phyloP scores from a whole-genome alignment of 495 filamentous ascomycete species.

The Aspergillus hancockii region DNA sequence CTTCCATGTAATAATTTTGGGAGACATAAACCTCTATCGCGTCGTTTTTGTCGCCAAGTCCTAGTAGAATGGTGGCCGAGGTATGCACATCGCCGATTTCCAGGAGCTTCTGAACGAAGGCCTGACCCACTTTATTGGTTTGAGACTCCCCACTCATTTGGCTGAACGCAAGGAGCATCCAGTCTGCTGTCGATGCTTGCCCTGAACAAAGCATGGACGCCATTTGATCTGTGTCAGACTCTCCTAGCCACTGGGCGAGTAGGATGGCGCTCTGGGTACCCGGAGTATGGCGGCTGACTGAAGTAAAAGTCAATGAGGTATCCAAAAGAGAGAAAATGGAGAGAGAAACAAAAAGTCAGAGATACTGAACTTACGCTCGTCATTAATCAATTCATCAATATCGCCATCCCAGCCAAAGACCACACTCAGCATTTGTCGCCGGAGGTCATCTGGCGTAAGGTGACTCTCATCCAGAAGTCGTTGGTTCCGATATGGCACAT shows the following conservation, averaged over 20 bases:
- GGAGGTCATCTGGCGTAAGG: slow-evolving; percentile 80
- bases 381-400: slow-evolving; percentile 76
- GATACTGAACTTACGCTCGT: slow-evolving; percentile 62
- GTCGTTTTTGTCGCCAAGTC: slow-evolving; percentile 89
- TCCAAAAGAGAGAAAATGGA: neutral
- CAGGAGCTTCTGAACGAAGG: slow-evolving; percentile 87
- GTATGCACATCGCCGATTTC: slow-evolving; percentile 91
- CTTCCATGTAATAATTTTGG: slow-evolving; percentile 88
- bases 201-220: slow-evolving; percentile 70
- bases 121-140: slow-evolving; percentile 86
- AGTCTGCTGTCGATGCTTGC: slow-evolving; percentile 84
- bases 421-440: slow-evolving; percentile 87
- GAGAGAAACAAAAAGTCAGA: neutral
- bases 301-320: slow-evolving; percentile 14
- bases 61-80: slow-evolving; percentile 86
- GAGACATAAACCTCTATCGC: slow-evolving; percentile 97
- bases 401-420: slow-evolving; percentile 96
- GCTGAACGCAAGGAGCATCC: slow-evolving; percentile 95
- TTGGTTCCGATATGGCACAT: slow-evolving; percentile 74
- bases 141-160: slow-evolving; percentile 77
- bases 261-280: slow-evolving; percentile 77
- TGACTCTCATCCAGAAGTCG: slow-evolving; percentile 60
- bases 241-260: slow-evolving; percentile 88
- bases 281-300: slow-evolving; percentile 66
- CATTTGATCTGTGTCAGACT: slow-evolving; percentile 80